These are phyloP conservation scores for Solanum paucissectum DNA, from an alignment of 257 asterid genomes.

Conservation along the genomic window DNA sequence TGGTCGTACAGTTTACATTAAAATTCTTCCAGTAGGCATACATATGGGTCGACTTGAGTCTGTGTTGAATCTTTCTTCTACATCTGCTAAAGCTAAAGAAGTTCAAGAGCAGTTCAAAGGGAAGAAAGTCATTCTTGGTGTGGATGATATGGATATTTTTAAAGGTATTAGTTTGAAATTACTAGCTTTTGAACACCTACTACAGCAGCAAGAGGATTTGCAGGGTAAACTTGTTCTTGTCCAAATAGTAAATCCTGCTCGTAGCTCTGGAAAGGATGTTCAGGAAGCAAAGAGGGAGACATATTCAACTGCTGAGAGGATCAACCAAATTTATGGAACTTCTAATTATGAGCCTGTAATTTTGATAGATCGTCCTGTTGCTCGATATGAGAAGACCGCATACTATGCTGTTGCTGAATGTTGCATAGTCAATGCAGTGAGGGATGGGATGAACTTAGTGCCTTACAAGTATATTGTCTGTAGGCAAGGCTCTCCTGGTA, in stretches of 20 bases:
- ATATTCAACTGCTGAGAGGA: constrained; percentile 51
- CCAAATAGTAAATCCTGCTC: constrained; percentile 89
- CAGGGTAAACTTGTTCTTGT: constrained; percentile 60
- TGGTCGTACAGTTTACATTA: constrained; percentile 81
- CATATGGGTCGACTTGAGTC: constrained; percentile 85
- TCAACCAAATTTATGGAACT: constrained; percentile 47
- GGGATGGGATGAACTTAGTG: constrained; percentile 95
- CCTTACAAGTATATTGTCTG: constrained; percentile 79
- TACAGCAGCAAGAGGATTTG: constrained; percentile 31
- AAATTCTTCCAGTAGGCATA: constrained; percentile 83
- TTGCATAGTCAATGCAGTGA: constrained; percentile 88
- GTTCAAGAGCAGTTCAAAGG: constrained; percentile 53
- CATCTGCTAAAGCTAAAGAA: constrained; percentile 55
- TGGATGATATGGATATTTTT: constrained; percentile 94
- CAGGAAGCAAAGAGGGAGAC: constrained; percentile 76
- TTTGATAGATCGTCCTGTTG: constrained; percentile 65
- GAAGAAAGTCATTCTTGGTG: constrained; percentile 68
- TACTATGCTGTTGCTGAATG: constrained; percentile 88
- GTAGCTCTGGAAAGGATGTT: constrained; percentile 87
- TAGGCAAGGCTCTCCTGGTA: constrained; percentile 60
- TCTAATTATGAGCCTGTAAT: constrained; percentile 55
- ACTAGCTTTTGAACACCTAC: constrained; percentile 73
- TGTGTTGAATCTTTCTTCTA: constrained; percentile 53
- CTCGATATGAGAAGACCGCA: constrained; percentile 78
- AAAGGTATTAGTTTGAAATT: constrained; percentile 85